phyloP scores from a whole-genome alignment of 2,329 filamentous ascomycete genomes.

The Nemania sp. region DNA sequence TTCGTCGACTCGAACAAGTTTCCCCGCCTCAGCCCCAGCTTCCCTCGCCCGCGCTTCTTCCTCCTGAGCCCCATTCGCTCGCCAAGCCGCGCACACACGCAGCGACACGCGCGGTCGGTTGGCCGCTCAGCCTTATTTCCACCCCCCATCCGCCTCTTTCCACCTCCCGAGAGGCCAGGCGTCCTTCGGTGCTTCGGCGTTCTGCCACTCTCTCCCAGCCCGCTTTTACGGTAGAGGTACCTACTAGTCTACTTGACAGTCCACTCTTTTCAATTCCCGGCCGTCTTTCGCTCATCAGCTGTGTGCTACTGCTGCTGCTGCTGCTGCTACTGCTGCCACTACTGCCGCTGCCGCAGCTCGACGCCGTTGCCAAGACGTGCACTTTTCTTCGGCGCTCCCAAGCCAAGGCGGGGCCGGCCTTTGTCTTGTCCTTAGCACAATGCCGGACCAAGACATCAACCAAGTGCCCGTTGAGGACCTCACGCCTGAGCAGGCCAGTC shows the following conservation, averaged over 20 bases:
- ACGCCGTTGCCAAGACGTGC: conserved; percentile 17
- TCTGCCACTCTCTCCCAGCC: conserved; percentile 5
- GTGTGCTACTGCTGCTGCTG: background rate
- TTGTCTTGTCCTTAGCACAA: conserved; percentile 26
- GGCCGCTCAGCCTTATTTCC: conserved; percentile 10
- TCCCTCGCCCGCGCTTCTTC: background rate
- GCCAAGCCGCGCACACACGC: conserved; percentile 12
- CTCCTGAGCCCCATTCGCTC: conserved; percentile 1
- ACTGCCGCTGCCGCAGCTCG: background rate
- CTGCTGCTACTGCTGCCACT: background rate
- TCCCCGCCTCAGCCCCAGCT: background rate
- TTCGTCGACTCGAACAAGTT: conserved; percentile 15
- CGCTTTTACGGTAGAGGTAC: conserved; percentile 20
- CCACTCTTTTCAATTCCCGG: background rate
- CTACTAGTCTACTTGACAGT: background rate
- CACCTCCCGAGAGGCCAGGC: background rate
- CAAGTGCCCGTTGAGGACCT: conserved; percentile 58
- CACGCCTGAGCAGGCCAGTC: conserved; percentile 67
- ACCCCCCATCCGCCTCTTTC: background rate
- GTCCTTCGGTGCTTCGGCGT: conserved; percentile 23
- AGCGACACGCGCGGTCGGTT: background rate
- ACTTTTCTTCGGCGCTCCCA: conserved; percentile 9
- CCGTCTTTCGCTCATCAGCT: conserved; percentile 2
- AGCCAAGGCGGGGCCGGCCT: conserved; percentile 18
- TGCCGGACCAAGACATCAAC: conserved; percentile 41